A percentile compares a stretch with the other conserved stretches of the same genome.
Conservation (phyloP, 805 yeast species). For the Yarrowia porcina region DNA sequence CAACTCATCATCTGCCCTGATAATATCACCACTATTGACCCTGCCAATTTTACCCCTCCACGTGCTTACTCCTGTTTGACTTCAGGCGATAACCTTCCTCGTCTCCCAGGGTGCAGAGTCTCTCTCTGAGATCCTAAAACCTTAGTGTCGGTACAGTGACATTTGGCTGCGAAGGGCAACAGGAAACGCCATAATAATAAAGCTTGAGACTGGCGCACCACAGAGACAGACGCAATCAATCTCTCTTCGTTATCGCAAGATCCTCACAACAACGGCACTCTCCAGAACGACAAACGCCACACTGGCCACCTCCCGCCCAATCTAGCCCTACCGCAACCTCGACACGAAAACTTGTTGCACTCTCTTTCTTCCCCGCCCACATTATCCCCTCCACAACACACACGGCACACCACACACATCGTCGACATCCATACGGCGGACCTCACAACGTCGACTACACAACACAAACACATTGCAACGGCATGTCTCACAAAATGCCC, state of each 20-base stretch:
- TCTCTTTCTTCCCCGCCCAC: not conserved
- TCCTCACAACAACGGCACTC: not conserved
- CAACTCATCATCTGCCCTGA: not conserved
- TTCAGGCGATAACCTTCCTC: slow-evolving; percentile 15
- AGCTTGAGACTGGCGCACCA: not conserved
- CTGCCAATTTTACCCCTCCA: slow-evolving; percentile 15
- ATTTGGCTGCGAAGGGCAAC: slow-evolving; percentile 2
- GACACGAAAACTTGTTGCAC: not conserved
- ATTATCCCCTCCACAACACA: not conserved
- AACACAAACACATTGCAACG: not conserved
- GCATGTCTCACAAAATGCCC: slow-evolving; percentile 17
- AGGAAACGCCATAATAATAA: slow-evolving; percentile 4
- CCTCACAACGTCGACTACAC: not conserved
- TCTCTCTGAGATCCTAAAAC: not conserved
- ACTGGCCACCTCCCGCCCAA: not conserved
- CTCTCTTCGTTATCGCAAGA: not conserved
- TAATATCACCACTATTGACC: not conserved
- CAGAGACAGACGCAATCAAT: not conserved
- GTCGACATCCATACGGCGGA: not conserved
- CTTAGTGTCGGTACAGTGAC: not conserved
- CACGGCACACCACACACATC: not conserved
- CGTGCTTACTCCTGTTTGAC: slow-evolving; percentile 7
- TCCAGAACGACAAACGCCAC: not conserved
- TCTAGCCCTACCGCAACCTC: not conserved
- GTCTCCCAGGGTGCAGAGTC: not conserved